Evolutionary conservation across 2,329 filamentous ascomycete species (phyloP).

Genomic region (Thelonectria rubi): DNA sequence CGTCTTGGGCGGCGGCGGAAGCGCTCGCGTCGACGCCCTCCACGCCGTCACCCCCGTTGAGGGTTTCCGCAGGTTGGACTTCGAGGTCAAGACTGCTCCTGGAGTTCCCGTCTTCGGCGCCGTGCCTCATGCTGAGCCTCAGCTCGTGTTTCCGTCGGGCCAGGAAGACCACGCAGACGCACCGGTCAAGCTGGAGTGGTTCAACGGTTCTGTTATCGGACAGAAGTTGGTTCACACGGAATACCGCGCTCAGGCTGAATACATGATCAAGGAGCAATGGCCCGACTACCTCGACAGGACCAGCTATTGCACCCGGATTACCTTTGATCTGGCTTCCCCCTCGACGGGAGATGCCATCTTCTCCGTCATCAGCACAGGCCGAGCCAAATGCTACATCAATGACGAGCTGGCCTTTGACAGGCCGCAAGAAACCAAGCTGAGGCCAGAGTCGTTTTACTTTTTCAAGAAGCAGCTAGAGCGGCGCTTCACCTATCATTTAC

Average conservation of each 20-base stretch:
- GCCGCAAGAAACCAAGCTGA: not conserved
- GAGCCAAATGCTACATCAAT: slow-evolving; percentile 10
- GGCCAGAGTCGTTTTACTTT: slow-evolving; percentile 14
- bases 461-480: not conserved
- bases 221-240: not conserved
- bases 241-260: not conserved
- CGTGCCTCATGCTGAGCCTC: not conserved
- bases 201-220: not conserved
- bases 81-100: not conserved
- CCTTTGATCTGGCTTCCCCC: not conserved
- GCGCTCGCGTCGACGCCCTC: not conserved
- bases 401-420: not conserved
- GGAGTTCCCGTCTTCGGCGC: not conserved
- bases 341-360: not conserved
- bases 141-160: no score
- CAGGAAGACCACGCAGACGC: not conserved
- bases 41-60: not conserved
- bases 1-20: not conserved
- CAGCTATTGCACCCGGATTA: not conserved
- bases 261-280: not conserved
- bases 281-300: not conserved
- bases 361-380: not conserved
- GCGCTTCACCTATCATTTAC: not conserved
- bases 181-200: slow-evolving; percentile 1
- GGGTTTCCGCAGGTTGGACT: not conserved